A percentile compares a stretch with the other conserved stretches of the same genome.
These are phyloP conservation scores for Forsythia suspensa DNA, from an alignment of 257 asterid genomes.

Conservation along the genomic window DNA sequence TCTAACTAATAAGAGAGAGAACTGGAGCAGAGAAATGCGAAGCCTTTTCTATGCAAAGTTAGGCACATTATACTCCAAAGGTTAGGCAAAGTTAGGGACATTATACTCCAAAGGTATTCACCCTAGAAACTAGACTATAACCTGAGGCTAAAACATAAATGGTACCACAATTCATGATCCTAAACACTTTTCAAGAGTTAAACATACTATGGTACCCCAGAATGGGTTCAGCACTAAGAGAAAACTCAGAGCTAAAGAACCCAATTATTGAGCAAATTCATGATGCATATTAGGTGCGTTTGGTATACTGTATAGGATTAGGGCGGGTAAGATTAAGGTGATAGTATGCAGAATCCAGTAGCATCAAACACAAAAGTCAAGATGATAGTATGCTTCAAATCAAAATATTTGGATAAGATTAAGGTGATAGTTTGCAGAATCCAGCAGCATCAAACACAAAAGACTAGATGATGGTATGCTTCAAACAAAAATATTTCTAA, in stretches of 20 bases:
- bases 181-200: not conserved
- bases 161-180: not conserved
- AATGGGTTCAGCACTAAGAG: not conserved
- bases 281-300: not conserved
- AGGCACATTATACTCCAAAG: too few relatives aligned
- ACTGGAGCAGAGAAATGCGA: too few relatives aligned
- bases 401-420: not conserved
- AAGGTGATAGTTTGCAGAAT: not conserved
- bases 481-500: not conserved
- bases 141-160: not conserved
- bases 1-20: too few relatives aligned
- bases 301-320: not conserved
- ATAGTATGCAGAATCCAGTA: not conserved
- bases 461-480: not conserved
- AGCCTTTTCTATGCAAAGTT: too few relatives aligned
- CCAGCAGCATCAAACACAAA: not conserved
- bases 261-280: not conserved
- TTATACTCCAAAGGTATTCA: too few relatives aligned
- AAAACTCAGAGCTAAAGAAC: not conserved
- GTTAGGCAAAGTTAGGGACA: too few relatives aligned
- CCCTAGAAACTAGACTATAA: too few relatives aligned
- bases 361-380: not conserved
- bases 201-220: not conserved
- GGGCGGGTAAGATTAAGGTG: not conserved
- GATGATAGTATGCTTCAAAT: not conserved